Evolutionary conservation across 2,329 filamentous ascomycete genomes (phyloP), one percentile per base, ranked within the genome.

Genomic region (Aspergillus persii): DNA sequence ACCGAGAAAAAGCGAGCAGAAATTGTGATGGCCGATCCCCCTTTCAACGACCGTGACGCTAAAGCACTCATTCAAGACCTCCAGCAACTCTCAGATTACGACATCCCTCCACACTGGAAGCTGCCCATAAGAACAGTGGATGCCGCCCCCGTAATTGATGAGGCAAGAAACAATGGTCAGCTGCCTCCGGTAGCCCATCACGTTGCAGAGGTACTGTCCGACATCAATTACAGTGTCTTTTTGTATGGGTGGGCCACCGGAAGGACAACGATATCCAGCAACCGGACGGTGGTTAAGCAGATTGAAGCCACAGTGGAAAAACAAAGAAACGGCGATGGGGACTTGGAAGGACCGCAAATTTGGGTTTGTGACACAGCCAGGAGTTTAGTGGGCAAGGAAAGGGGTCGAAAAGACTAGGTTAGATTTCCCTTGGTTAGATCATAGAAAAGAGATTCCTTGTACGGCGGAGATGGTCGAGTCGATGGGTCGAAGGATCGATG

Each of bases 201-300:
- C 64, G 81, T 81, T 54, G 78, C 69, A 4, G 65, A 77, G 8
- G 76, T 79, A 5, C 76, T 90, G 54, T 86, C 83, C 0, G 74
- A 79, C 11, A 85, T 90, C 58, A 92, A 91, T 66, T 76, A 81
- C 55, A 87, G 87, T 23, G 89, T 91, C 8, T 91, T 92, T 68
- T 77, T 89, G 54, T 86, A 87, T 68, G 89, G 89, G 15, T 93
- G 90, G 90, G 80, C 80, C 8, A 75, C 78, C 8, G 78, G 81
- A 0, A 69, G 83, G 29, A 89, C 87, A 1, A 92, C 89, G 0
- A 75, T 93, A 54, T 91, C 89, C 3, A 88, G 87, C 61, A 92
- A 93, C 69, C 81, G 84, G 26, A 84, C 84, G 1, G 86, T 89
- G 49, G 83, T 85, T 26, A 89, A 85, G 63, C 83, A 87, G 63